These are phyloP conservation scores for Parachlorella kessleri DNA, from an alignment of 139 green algal genomes.

Conservation along the genomic window DNA sequence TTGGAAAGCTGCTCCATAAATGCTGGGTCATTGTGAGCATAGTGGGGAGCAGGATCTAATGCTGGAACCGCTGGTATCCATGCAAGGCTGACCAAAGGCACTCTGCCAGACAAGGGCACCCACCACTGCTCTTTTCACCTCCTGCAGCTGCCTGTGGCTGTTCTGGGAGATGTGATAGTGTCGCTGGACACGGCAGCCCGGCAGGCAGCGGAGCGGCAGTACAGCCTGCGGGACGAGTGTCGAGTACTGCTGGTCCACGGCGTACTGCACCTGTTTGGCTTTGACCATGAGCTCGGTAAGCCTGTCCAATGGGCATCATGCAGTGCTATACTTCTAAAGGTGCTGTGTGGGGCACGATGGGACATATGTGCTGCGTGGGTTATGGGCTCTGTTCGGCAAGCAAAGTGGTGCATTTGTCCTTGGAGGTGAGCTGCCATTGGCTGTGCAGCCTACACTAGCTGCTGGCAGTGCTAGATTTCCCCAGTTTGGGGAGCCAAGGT, in stretches of 20 bases:
- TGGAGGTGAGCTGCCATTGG: too few species aligned
- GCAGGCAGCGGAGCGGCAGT: constrained; percentile 83
- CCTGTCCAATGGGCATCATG: too few species aligned
- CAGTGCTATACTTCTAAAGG: too few species aligned
- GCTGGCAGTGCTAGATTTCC: too few species aligned
- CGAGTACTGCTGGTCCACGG: constrained; percentile 94
- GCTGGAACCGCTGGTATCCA: too few species aligned
- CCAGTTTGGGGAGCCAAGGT: background rate
- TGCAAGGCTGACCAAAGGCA: background rate
- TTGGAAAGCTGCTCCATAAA: too few species aligned
- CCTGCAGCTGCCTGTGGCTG: constrained; percentile 58
- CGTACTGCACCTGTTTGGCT: constrained; percentile 90
- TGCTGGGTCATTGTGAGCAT: background rate
- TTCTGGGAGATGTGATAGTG: constrained; percentile 94
- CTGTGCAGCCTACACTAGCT: too few species aligned
- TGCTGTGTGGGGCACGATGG: too few species aligned
- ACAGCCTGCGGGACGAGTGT: constrained; percentile 72
- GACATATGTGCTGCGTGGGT: too few species aligned
- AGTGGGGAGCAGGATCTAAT: background rate
- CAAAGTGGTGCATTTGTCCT: too few species aligned
- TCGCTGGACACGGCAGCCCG: constrained; percentile 89
- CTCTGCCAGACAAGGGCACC: background rate
- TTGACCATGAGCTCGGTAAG: constrained; percentile 87
- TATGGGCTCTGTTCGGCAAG: too few species aligned
- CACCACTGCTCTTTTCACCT: background rate